phyloP scores from a whole-genome alignment of 495 filamentous ascomycete genomes.

The Neurospora sp. region DNA sequence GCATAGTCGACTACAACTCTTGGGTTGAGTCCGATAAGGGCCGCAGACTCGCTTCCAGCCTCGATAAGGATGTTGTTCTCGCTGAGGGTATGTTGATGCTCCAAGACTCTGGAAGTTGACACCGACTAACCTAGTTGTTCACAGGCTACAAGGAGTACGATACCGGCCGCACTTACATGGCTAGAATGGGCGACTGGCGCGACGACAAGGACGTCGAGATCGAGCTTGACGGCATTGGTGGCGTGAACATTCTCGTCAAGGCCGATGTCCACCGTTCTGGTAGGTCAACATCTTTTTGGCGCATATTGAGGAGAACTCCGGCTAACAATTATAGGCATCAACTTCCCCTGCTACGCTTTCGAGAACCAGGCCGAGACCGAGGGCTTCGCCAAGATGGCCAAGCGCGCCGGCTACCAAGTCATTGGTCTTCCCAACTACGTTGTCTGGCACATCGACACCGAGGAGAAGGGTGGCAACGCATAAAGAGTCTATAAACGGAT shows the following conservation, averaged over 20 bases:
- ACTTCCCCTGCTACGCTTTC: slow-evolving; percentile 94
- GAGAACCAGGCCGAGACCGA: slow-evolving; percentile 99
- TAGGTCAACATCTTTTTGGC: slow-evolving; percentile 26
- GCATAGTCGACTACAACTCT: slow-evolving; percentile 91
- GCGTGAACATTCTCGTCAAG: slow-evolving; percentile 95
- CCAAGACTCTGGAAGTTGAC: background rate
- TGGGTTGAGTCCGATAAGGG: slow-evolving; percentile 91
- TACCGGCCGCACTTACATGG: slow-evolving; percentile 80
- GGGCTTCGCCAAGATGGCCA: slow-evolving; percentile 97
- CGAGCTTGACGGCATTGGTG: slow-evolving; percentile 88
- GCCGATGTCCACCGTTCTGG: slow-evolving; percentile 93
- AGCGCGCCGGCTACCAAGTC: slow-evolving; percentile 89
- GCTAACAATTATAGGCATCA: slow-evolving; percentile 55
- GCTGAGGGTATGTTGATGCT: slow-evolving; percentile 56
- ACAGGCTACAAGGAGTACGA: slow-evolving; percentile 84
- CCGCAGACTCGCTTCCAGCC: slow-evolving; percentile 54
- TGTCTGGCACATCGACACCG: slow-evolving; percentile 98
- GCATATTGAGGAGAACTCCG: background rate
- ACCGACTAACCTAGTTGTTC: background rate
- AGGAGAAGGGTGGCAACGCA: slow-evolving; percentile 84
- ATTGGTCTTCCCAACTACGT: slow-evolving; percentile 93
- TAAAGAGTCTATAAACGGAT: slow-evolving; percentile 13
- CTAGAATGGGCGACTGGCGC: slow-evolving; percentile 80
- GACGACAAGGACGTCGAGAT: slow-evolving; percentile 85
- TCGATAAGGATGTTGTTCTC: slow-evolving; percentile 71